Conservation (phyloP, 2,329 filamentous ascomycete genomes). For the Dothidotthia symphoricarpi region DNA sequence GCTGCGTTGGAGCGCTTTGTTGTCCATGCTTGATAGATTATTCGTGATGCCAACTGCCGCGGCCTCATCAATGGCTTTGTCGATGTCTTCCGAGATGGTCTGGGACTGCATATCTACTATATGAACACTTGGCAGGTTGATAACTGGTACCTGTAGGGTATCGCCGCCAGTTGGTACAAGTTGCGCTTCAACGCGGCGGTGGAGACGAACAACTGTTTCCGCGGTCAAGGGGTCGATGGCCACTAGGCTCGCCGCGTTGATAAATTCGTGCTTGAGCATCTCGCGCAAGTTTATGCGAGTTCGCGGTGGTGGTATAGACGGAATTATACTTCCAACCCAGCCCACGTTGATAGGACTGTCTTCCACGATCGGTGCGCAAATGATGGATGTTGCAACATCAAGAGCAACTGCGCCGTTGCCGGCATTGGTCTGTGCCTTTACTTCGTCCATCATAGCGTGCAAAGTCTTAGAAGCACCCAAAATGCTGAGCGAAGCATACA, state of each 20-base stretch:
- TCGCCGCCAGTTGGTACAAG: slow-evolving; percentile 41
- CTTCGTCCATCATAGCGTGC: slow-evolving; percentile 63
- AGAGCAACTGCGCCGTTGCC: slow-evolving; percentile 62
- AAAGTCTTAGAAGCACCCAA: slow-evolving; percentile 63
- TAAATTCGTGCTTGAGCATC: slow-evolving; percentile 58
- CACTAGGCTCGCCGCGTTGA: slow-evolving; percentile 58
- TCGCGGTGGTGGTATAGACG: slow-evolving; percentile 25
- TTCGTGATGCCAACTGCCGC: slow-evolving; percentile 34
- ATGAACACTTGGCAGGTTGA: slow-evolving; percentile 29
- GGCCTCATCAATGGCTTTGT: slow-evolving; percentile 39
- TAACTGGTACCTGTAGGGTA: slow-evolving; percentile 23
- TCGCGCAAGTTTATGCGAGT: slow-evolving; percentile 58
- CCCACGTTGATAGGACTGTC: slow-evolving; percentile 38
- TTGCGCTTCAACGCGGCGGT: slow-evolving; percentile 65
- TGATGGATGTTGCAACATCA: slow-evolving; percentile 66
- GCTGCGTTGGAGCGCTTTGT: slow-evolving; percentile 34
- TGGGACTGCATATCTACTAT: slow-evolving; percentile 30
- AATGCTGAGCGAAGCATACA: slow-evolving; percentile 61
- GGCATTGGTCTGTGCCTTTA: slow-evolving; percentile 60
- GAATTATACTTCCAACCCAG: slow-evolving; percentile 33
- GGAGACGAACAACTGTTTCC: slow-evolving; percentile 62
- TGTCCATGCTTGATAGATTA: slow-evolving; percentile 31
- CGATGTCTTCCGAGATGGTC: slow-evolving; percentile 30
- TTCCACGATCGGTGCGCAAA: slow-evolving; percentile 61
- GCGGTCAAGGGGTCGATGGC: slow-evolving; percentile 58